A percentile compares a stretch with the other conserved stretches of the same genome.
These are phyloP conservation scores for Blepharisma japonicum DNA, from an alignment of 73 alveolate genomes.

Conservation along the genomic window DNA sequence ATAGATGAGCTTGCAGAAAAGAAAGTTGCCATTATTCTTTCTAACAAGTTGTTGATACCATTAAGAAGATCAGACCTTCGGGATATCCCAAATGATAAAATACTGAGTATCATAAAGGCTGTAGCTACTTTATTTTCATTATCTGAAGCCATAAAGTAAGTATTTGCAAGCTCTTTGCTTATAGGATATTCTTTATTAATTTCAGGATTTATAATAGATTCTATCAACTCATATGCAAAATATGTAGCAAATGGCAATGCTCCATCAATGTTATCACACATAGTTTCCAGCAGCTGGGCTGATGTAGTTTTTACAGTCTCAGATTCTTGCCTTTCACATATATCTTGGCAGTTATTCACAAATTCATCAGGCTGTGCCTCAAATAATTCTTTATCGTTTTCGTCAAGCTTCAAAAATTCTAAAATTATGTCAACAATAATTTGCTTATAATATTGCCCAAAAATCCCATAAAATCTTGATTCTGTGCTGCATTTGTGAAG, in stretches of 20 bases:
- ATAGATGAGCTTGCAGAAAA: not conserved
- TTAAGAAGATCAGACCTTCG: constrained; percentile 6
- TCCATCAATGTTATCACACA: constrained; percentile 34
- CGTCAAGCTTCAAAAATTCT: constrained; percentile 37
- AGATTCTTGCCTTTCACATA: constrained; percentile 33
- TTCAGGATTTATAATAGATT: not conserved
- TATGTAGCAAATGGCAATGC: not conserved
- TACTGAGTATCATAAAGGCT: not conserved
- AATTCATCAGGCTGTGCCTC: constrained; percentile 21
- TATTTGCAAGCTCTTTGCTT: no score
- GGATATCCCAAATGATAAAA: not conserved
- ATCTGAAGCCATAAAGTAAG: not conserved
- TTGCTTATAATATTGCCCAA: not conserved
- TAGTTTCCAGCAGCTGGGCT: constrained; percentile 24
- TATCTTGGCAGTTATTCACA: not conserved
- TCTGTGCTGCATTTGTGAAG: constrained; percentile 24
- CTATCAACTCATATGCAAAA: not conserved
- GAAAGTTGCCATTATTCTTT: not conserved
- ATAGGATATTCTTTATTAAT: no score
- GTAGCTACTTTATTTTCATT: constrained; percentile 8
- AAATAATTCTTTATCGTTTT: constrained; percentile 42
- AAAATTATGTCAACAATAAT: constrained; percentile 49
- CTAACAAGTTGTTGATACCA: not conserved
- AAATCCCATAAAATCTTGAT: constrained; percentile 29
- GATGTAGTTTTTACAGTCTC: constrained; percentile 6